Conservation (phyloP, 768 basidiomycete genomes). For the Termitomyces heimii region DNA sequence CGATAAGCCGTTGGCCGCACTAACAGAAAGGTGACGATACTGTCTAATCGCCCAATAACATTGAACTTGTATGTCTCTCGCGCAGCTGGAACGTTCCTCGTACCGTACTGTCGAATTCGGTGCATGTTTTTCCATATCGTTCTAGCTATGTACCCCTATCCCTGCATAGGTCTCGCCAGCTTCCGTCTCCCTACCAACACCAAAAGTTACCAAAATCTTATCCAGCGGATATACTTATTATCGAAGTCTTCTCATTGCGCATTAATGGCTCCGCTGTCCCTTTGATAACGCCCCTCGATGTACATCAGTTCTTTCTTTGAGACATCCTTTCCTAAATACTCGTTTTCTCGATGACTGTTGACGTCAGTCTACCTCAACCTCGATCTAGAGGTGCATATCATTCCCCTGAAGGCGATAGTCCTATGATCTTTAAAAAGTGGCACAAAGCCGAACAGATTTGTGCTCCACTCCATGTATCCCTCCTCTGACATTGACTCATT, state of each 20-base stretch:
- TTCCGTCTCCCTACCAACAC: slow-evolving; percentile 1
- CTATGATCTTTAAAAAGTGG: slow-evolving; percentile 1
- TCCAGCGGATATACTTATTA: background rate
- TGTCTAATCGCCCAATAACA: background rate
- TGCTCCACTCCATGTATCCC: slow-evolving; percentile 10
- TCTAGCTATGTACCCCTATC: background rate
- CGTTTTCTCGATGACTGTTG: background rate
- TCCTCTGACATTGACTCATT: slow-evolving; percentile 1
- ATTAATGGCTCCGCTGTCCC: slow-evolving; percentile 2
- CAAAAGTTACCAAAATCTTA: background rate
- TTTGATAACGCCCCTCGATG: slow-evolving; percentile 4
- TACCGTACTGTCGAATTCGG: background rate
- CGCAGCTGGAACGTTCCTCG: background rate
- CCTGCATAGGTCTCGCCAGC: background rate
- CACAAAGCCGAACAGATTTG: background rate
- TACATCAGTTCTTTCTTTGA: background rate
- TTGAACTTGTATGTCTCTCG: background rate
- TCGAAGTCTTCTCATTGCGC: slow-evolving; percentile 5
- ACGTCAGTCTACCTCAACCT: slow-evolving; percentile 5
- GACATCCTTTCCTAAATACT: background rate
- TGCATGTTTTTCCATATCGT: background rate
- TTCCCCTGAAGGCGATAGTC: background rate
- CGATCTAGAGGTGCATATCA: background rate
- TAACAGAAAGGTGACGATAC: background rate
- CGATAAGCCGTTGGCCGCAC: background rate